phyloP scores from a whole-genome alignment of 768 basidiomycete genomes.

The Coprinopsis sp. region DNA sequence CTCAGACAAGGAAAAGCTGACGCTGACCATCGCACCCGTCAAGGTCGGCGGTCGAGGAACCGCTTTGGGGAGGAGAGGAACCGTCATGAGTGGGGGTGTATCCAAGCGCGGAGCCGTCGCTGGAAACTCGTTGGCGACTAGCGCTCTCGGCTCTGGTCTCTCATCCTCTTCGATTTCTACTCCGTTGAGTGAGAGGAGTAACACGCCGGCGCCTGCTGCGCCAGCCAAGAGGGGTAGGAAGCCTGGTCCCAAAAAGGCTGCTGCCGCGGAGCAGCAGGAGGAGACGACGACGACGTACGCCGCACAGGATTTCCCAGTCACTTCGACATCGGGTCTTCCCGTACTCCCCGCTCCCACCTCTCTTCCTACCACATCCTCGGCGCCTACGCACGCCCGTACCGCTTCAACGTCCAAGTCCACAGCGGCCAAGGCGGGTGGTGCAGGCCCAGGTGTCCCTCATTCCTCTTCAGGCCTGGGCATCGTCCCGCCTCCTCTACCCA shows the following conservation, averaged over 20 bases:
- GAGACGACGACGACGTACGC: too few relatives aligned
- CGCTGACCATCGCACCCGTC: slow-evolving; percentile 47
- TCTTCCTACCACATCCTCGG: slow-evolving; percentile 9
- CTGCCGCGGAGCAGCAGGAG: too few relatives aligned
- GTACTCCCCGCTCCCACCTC: too few relatives aligned
- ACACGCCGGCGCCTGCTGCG: slow-evolving; percentile 7
- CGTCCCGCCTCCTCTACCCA: slow-evolving; percentile 14
- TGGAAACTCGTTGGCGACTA: slow-evolving; percentile 8
- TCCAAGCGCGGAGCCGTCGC: slow-evolving; percentile 47
- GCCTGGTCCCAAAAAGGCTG: too few relatives aligned
- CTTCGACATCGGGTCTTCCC: too few relatives aligned
- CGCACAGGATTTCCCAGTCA: too few relatives aligned
- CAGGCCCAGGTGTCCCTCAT: not conserved
- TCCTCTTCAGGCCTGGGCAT: slow-evolving; percentile 12
- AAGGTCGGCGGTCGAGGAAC: slow-evolving; percentile 59
- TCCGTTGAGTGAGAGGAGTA: slow-evolving; percentile 41
- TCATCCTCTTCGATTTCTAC: not conserved
- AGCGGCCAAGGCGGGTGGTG: not conserved
- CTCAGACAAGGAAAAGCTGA: slow-evolving; percentile 30
- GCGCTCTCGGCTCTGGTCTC: not conserved
- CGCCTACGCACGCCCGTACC: slow-evolving; percentile 13
- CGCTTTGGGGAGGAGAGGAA: slow-evolving; percentile 48
- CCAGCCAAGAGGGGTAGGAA: not conserved
- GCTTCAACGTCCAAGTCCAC: slow-evolving; percentile 11
- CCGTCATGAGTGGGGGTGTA: slow-evolving; percentile 70